Conservation (phyloP, 768 basidiomycete species). For the Tylopilus sp. region DNA sequence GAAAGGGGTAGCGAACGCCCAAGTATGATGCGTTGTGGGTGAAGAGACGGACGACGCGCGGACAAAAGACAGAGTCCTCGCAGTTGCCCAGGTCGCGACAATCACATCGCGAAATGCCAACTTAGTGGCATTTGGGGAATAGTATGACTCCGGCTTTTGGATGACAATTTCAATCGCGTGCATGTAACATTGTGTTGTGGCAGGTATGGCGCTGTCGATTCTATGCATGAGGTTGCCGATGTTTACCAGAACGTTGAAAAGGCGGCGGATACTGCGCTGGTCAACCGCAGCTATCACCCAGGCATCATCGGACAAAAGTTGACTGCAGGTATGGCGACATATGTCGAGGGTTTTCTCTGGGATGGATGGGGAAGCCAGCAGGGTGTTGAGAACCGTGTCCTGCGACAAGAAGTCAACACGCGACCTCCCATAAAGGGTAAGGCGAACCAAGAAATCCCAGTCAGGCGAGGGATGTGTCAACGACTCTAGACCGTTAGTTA, state of each 20-base stretch:
- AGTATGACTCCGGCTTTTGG: slow-evolving; percentile 25
- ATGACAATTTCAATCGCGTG: slow-evolving; percentile 42
- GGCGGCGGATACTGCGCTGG: slow-evolving; percentile 35
- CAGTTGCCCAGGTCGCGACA: slow-evolving; percentile 36
- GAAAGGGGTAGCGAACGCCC: slow-evolving; percentile 21
- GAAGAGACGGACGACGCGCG: slow-evolving; percentile 20
- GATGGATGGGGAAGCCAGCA: slow-evolving; percentile 26
- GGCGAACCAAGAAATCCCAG: slow-evolving; percentile 31
- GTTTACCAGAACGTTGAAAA: slow-evolving; percentile 45
- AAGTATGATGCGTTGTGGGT: slow-evolving; percentile 17
- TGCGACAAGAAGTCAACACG: slow-evolving; percentile 16
- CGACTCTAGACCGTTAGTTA: slow-evolving; percentile 24
- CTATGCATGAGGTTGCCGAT: slow-evolving; percentile 36
- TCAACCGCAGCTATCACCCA: slow-evolving; percentile 23
- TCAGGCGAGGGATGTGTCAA: slow-evolving; percentile 26
- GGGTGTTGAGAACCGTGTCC: slow-evolving; percentile 24
- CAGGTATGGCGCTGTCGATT: slow-evolving; percentile 24
- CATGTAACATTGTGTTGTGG: slow-evolving; percentile 37
- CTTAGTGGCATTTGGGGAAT: slow-evolving; percentile 12
- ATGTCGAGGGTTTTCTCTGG: slow-evolving; percentile 31
- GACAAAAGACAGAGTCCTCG: slow-evolving; percentile 28
- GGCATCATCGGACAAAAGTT: slow-evolving; percentile 27
- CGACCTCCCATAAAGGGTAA: neutral
- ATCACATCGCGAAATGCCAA: slow-evolving; percentile 38
- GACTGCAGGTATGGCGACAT: slow-evolving; percentile 32